Percentiles rank a stretch among this genome's conserved stretches.
phyloP scores from a whole-genome alignment of 2,329 filamentous ascomycete genomes.

The Colletotrichum sp. region DNA sequence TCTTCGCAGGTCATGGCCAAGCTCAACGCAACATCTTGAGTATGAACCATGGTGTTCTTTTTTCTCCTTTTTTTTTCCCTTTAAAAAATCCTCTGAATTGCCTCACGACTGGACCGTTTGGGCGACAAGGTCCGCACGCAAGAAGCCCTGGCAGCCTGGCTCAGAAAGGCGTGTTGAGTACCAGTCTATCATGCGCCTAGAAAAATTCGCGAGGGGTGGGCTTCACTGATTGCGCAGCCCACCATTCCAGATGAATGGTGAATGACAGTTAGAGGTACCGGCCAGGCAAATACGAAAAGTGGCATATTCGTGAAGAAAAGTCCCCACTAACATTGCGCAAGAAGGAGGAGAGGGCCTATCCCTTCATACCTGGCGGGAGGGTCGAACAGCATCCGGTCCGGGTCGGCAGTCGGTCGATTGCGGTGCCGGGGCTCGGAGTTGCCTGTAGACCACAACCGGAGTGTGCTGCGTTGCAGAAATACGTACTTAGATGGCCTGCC shows the following conservation, averaged over 20 bases:
- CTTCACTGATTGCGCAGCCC: background rate
- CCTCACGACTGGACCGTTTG: background rate
- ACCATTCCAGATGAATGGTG: background rate
- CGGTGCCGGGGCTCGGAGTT: background rate
- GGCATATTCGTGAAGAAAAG: background rate
- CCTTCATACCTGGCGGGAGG: background rate
- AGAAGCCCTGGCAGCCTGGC: background rate
- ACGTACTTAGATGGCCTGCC: background rate
- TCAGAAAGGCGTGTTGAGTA: background rate
- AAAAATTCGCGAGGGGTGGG: background rate
- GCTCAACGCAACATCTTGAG: constrained; percentile 4
- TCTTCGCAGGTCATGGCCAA: constrained; percentile 35
- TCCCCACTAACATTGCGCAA: background rate
- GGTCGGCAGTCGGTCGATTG: background rate
- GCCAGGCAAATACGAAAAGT: background rate
- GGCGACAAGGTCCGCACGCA: background rate
- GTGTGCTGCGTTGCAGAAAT: background rate
- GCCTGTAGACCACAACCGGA: background rate
- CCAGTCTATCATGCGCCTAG: background rate
- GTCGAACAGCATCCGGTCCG: background rate
- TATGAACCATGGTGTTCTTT: background rate
- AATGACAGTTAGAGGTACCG: background rate
- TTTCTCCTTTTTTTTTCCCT: no score
- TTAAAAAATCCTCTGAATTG: background rate
- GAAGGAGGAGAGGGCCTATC: background rate